Evolutionary conservation across 805 yeast species (phyloP).

Genomic region (Pichia rugopelliculosa): DNA sequence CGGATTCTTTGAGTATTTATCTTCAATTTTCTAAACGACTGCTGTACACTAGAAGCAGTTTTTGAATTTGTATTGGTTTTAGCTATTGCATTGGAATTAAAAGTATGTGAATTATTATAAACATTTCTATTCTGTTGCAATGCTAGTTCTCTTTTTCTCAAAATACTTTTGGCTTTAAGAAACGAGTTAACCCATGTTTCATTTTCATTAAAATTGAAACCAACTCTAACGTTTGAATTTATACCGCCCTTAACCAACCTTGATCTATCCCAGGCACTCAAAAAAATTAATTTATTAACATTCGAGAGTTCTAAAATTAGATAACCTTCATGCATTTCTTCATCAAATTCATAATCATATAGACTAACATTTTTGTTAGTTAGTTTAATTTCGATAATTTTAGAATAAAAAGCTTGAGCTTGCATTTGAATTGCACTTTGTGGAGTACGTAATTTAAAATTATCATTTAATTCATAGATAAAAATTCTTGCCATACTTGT

Average conservation of each 20-base stretch:
- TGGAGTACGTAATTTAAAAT: constrained; percentile 26
- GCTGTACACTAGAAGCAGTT: constrained; percentile 2
- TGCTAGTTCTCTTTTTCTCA: constrained; percentile 26
- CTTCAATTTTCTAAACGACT: constrained; percentile 6
- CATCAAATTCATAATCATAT: constrained; percentile 76
- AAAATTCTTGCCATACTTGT: constrained; percentile 30
- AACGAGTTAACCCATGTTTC: constrained; percentile 67
- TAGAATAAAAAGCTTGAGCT: constrained; percentile 35
- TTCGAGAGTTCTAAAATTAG: constrained; percentile 55
- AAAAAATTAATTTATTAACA: constrained; percentile 50
- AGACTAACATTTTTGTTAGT: constrained; percentile 55
- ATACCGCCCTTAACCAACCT: constrained; percentile 27
- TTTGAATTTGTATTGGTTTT: neutral
- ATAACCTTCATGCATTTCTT: constrained; percentile 48
- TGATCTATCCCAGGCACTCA: constrained; percentile 36
- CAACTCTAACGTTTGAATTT: constrained; percentile 27
- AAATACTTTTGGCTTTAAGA: constrained; percentile 54
- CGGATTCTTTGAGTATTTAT: constrained; percentile 7
- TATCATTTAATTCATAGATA: constrained; percentile 28
- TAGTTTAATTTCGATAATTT: constrained; percentile 33
- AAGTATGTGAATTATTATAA: neutral
- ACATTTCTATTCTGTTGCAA: neutral
- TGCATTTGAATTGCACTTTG: constrained; percentile 30
- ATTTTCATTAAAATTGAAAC: constrained; percentile 38
- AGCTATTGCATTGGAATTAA: neutral